Percentiles rank a stretch among this genome's conserved stretches.
phyloP scores from a whole-genome alignment of 1,139 yeast species.

The Sugiyamaella pinicola region DNA sequence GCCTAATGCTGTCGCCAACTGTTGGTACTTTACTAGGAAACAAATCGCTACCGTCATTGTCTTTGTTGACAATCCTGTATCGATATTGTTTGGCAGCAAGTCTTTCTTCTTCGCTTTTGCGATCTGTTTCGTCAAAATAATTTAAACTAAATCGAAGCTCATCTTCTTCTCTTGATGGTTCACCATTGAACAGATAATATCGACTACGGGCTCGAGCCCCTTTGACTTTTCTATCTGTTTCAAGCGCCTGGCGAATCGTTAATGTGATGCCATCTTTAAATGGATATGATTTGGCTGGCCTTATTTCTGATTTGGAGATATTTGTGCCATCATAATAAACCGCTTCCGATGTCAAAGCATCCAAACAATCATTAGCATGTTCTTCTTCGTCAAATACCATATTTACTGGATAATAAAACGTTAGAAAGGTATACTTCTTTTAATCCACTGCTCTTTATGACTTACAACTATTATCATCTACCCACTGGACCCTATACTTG shows the following conservation, averaged over 20 bases:
- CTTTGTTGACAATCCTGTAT: background rate
- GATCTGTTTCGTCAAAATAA: background rate
- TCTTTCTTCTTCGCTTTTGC: background rate
- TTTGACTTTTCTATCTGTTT: slow-evolving; percentile 58
- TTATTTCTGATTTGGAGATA: slow-evolving; percentile 31
- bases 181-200: slow-evolving; percentile 73
- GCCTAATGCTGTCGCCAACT: background rate
- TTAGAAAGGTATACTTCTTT: background rate
- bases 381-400: slow-evolving; percentile 54
- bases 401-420: slow-evolving; percentile 43
- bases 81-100: slow-evolving; percentile 6
- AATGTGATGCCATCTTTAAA: slow-evolving; percentile 48
- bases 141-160: slow-evolving; percentile 6
- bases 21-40: slow-evolving; percentile 11
- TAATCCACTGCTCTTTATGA: background rate
- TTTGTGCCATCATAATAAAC: slow-evolving; percentile 34
- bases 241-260: slow-evolving; percentile 25
- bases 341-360: slow-evolving; percentile 40
- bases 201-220: slow-evolving; percentile 63
- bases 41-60: slow-evolving; percentile 7
- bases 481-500: slow-evolving; percentile 63
- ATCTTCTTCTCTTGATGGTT: slow-evolving; percentile 48
- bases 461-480: slow-evolving; percentile 58
- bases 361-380: slow-evolving; percentile 48
- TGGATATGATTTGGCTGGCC: slow-evolving; percentile 45